phyloP scores from a whole-genome alignment of 2,329 filamentous ascomycete species.

The Zasmidium cellare region DNA sequence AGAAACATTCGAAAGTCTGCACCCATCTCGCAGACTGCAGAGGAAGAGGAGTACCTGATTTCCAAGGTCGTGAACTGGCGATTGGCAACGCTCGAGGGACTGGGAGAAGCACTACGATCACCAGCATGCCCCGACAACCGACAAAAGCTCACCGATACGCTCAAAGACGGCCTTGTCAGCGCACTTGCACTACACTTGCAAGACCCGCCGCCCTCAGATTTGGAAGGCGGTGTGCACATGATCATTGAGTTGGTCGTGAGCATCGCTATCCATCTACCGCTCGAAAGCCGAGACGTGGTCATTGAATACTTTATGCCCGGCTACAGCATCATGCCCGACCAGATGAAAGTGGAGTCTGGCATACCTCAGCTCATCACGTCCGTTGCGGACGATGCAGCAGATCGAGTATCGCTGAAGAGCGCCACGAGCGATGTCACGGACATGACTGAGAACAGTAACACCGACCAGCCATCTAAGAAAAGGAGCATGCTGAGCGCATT shows the following conservation, averaged over 20 bases:
- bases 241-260: conserved; percentile 89
- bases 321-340: conserved; percentile 64
- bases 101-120: conserved; percentile 68
- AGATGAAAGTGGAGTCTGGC: conserved; percentile 80
- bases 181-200: conserved; percentile 72
- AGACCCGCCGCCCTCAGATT: conserved; percentile 73
- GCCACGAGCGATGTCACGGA: conserved; percentile 37
- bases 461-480: conserved; percentile 29
- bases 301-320: conserved; percentile 84
- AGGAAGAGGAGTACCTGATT: conserved; percentile 85
- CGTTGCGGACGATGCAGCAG: conserved; percentile 43
- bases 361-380: conserved; percentile 49
- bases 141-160: conserved; percentile 51
- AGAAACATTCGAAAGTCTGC: conserved; percentile 79
- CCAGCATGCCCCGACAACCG: conserved; percentile 67
- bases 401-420: conserved; percentile 41
- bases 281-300: conserved; percentile 87
- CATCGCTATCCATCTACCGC: conserved; percentile 80
- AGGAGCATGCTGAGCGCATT: conserved; percentile 46
- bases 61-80: conserved; percentile 91
- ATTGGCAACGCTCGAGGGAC: conserved; percentile 88
- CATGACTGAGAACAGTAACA: conserved; percentile 24
- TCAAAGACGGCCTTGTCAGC: conserved; percentile 70
- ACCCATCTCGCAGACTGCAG: conserved; percentile 71
- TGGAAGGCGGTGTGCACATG: conserved; percentile 87